Percentiles rank a stretch among this genome's conserved stretches.
Evolutionary conservation across 306 rosid genomes (phyloP).

Genomic region (Echinosophora koreensis): DNA sequence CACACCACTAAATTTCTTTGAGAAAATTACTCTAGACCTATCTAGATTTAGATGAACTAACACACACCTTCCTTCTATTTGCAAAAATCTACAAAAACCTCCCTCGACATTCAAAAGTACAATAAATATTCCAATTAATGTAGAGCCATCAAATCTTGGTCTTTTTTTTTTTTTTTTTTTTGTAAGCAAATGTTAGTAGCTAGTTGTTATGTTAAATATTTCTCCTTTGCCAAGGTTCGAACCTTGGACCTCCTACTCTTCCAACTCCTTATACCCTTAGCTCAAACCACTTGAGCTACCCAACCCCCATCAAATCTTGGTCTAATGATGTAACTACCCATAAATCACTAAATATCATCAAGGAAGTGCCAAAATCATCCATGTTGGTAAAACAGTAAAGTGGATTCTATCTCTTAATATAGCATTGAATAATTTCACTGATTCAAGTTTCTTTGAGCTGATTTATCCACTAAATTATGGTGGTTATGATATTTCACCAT

Average conservation of each 20-base stretch:
- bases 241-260: too few relatives aligned
- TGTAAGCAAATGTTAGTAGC: too few relatives aligned
- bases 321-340: conserved; percentile 9
- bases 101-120: neutral
- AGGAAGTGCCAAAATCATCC: conserved; percentile 14
- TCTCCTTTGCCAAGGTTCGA: too few relatives aligned
- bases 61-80: neutral
- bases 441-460: conserved; percentile 6
- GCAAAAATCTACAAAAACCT: conserved; percentile 8
- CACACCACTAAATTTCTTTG: neutral
- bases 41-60: conserved; percentile 21
- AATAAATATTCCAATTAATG: neutral
- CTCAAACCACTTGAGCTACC: too few relatives aligned
- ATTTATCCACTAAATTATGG: conserved; percentile 17
- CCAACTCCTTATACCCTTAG: too few relatives aligned
- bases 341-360: neutral
- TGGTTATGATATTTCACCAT: conserved; percentile 26
- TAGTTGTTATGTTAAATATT: too few relatives aligned
- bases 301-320: conserved; percentile 1
- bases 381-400: conserved; percentile 17
- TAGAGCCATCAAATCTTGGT: conserved; percentile 16
- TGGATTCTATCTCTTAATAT: conserved; percentile 29
- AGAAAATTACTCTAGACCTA: conserved; percentile 12
- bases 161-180: too few relatives aligned
- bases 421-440: neutral